Evolutionary conservation across 306 rosid species (phyloP), one percentile per base, ranked within the genome.

Genomic region (Corylus americana): DNA sequence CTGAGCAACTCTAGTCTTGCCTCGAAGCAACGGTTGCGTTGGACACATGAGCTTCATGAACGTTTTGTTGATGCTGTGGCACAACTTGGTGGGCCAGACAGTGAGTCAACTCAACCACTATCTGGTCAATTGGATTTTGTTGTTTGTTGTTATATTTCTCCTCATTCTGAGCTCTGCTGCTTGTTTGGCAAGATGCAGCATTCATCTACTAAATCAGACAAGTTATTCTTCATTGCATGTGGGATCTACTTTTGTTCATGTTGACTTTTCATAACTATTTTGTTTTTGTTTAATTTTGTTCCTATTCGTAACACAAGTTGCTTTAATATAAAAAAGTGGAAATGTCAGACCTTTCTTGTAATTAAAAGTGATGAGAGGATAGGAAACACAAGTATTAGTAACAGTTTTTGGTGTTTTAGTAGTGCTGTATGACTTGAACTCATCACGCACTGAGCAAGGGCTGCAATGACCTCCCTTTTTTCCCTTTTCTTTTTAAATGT

Each of bases 71-170:
- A 93, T 88, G 98, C 99, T 27, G 99, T 95, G 78, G 92, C 91
- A 79, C 98, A 95, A 81, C 99, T 95, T 77, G 99, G 99, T 18
- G 99, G 99, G 55, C 98, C 99, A 74, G 99, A 95, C 84, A 94
- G 99, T 95, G 92, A 93, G 99, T 91, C 79, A 79, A 78, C 74
- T 71, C 35, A 58, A 57, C 79, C 25, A 77, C 3, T 66, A 45
- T 81, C 64, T 82, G 76, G 69, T 73, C 80, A 59, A 70, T 78
- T 83, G n/a, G 78, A 44, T 63, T 47, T 71, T 1, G 63, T 61
- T 67, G 59, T 59, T 77, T 69, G 3, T 55, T 72, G 53, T 63
- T 62, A 51, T 71, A 17, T 74, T 55, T 75, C 27, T 25, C 12
- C 18, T 3, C 17, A 64, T 17, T 51, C 35, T 62, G 39, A 82